phyloP scores from a whole-genome alignment of 257 asterid species.

The Rhazya stricta region DNA sequence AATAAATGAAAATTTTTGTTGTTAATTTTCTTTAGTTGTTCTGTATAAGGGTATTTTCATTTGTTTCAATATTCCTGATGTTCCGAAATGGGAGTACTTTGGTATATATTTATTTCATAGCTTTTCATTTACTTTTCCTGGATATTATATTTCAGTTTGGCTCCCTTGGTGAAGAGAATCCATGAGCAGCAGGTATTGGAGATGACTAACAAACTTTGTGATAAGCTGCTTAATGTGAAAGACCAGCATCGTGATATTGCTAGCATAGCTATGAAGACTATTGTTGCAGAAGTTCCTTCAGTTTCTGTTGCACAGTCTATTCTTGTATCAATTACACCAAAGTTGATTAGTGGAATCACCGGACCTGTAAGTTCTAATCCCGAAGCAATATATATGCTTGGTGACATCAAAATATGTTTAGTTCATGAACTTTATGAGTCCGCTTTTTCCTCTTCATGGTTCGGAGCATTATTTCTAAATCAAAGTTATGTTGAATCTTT shows the following conservation, averaged over 20 bases:
- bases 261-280: constrained; percentile 95
- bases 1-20: no score
- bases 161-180: constrained; percentile 87
- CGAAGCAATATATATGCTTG: not conserved
- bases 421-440: not conserved
- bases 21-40: constrained; percentile 9
- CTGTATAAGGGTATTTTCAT: not conserved
- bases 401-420: not conserved
- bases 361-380: constrained; percentile 43
- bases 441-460: not conserved
- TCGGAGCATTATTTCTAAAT: not conserved
- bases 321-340: constrained; percentile 75
- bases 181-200: constrained; percentile 77
- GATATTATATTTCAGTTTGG: constrained; percentile 14
- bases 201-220: constrained; percentile 90
- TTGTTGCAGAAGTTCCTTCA: constrained; percentile 92
- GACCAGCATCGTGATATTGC: constrained; percentile 93
- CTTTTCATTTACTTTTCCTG: not conserved
- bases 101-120: not conserved
- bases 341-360: constrained; percentile 79
- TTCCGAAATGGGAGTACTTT: not conserved
- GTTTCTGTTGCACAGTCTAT: constrained; percentile 65
- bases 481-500: not conserved
- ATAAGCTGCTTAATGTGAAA: constrained; percentile 86
- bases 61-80: constrained; percentile 9